These are phyloP conservation scores for Aspergillus sp. DNA, from an alignment of 2,329 filamentous ascomycete species.

Conservation along the genomic window DNA sequence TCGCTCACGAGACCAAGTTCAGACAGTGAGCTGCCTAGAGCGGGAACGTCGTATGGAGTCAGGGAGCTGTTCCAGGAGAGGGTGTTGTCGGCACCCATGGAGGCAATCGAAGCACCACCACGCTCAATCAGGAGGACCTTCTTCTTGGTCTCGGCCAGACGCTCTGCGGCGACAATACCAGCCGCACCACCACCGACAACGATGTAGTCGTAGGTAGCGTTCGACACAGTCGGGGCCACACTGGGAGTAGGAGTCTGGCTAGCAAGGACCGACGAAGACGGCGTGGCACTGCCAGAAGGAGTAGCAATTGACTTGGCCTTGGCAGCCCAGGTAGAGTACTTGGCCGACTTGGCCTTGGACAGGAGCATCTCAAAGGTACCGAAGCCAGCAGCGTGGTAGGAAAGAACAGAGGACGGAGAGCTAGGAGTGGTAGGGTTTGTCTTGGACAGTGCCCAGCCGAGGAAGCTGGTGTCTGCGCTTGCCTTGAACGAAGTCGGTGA, in stretches of 20 bases:
- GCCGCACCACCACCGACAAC: constrained; percentile 16
- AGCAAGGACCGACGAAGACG: constrained; percentile 2
- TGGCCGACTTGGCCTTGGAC: constrained; percentile 9
- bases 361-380: constrained; percentile 12
- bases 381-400: constrained; percentile 12
- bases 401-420: constrained; percentile 7
- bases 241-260: constrained; percentile 7
- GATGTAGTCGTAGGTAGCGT: constrained; percentile 16
- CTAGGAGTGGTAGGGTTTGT: constrained; percentile 9
- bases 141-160: constrained; percentile 12
- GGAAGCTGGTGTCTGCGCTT: constrained; percentile 7
- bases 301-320: constrained; percentile 7
- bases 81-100: constrained; percentile 9
- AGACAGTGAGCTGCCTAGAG: constrained; percentile 9
- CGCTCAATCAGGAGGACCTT: constrained; percentile 15
- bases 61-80: constrained; percentile 14
- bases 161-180: constrained; percentile 15
- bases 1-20: constrained; percentile 8
- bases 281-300: constrained; percentile 1
- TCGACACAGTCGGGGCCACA: constrained; percentile 7
- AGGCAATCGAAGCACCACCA: constrained; percentile 9
- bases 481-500: constrained; percentile 10
- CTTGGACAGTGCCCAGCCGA: constrained; percentile 12
- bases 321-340: constrained; percentile 12
- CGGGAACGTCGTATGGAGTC: constrained; percentile 13